phyloP scores from a whole-genome alignment of 176 grass and related monocot genomes.

The Lolium rigidum region DNA sequence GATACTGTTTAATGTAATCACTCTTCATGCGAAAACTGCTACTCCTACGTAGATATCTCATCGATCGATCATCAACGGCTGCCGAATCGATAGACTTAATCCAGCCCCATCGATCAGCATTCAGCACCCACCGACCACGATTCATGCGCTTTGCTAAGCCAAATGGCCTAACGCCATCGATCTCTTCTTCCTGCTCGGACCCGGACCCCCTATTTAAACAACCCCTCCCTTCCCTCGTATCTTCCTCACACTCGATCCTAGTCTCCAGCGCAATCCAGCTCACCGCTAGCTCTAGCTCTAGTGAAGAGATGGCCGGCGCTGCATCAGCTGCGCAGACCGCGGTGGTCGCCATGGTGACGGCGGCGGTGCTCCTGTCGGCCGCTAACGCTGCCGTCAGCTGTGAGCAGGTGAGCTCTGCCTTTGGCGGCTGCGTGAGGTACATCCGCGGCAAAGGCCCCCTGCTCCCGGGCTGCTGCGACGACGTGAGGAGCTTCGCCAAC shows the following conservation, averaged over 20 bases:
- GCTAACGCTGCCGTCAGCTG: slow-evolving; percentile 24
- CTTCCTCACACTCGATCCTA: neutral
- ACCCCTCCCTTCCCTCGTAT: neutral
- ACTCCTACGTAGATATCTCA: too few species aligned
- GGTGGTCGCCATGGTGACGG: neutral
- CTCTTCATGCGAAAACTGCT: too few species aligned
- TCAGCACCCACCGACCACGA: neutral
- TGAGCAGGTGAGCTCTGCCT: slow-evolving; percentile 25
- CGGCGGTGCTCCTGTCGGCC: slow-evolving; percentile 19
- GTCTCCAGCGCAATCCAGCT: neutral
- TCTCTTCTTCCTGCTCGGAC: neutral
- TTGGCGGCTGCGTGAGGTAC: slow-evolving; percentile 45
- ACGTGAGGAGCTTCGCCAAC: slow-evolving; percentile 25
- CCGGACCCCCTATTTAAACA: slow-evolving; percentile 14
- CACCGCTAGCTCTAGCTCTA: neutral
- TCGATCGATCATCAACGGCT: too few species aligned
- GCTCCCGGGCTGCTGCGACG: slow-evolving; percentile 23
- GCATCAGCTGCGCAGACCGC: neutral
- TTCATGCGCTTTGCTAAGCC: too few species aligned
- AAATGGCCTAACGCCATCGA: neutral
- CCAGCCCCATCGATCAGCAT: neutral
- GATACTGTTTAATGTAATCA: too few species aligned
- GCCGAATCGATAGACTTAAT: neutral
- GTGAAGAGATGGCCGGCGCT: slow-evolving; percentile 8
- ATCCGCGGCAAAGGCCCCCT: neutral